Percentiles rank a stretch among this genome's conserved stretches.
Evolutionary conservation across 2,329 filamentous ascomycete species (phyloP).

Genomic region (Sporothrix humicola): DNA sequence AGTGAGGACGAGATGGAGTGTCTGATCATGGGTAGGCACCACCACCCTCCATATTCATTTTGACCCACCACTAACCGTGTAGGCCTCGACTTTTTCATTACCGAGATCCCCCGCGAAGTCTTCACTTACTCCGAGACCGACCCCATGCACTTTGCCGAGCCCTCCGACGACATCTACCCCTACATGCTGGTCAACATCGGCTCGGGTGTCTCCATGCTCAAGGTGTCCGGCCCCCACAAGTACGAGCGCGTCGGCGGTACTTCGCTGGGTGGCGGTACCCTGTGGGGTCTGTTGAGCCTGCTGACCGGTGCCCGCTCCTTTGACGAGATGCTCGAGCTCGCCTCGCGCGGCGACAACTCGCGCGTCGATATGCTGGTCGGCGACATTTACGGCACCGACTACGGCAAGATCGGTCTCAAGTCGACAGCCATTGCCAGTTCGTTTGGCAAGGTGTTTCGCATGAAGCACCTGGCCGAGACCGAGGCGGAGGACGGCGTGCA

Average conservation of each 20-base stretch:
- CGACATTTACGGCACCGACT: slow-evolving; percentile 96
- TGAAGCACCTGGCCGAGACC: slow-evolving; percentile 83
- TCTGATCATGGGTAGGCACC: slow-evolving; percentile 78
- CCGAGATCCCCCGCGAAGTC: slow-evolving; percentile 93
- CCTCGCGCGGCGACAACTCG: slow-evolving; percentile 87
- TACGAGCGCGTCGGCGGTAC: slow-evolving; percentile 94
- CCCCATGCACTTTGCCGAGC: slow-evolving; percentile 85
- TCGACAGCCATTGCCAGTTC: slow-evolving; percentile 94
- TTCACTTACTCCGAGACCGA: slow-evolving; percentile 93
- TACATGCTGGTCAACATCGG: slow-evolving; percentile 98
- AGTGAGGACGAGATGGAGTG: slow-evolving; percentile 99
- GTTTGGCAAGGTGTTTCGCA: slow-evolving; percentile 94
- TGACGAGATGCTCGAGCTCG: slow-evolving; percentile 94
- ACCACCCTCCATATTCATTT: neutral
- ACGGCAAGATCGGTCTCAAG: slow-evolving; percentile 94
- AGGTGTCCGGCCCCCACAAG: slow-evolving; percentile 85
- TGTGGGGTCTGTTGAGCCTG: slow-evolving; percentile 92
- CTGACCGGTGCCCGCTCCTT: slow-evolving; percentile 95
- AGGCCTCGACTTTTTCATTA: slow-evolving; percentile 99
- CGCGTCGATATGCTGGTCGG: slow-evolving; percentile 96
- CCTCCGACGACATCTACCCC: slow-evolving; percentile 74
- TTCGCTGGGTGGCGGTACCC: slow-evolving; percentile 92
- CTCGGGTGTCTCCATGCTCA: slow-evolving; percentile 95
- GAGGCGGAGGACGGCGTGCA: slow-evolving; percentile 70
- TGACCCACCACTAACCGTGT: slow-evolving; percentile 10